Evolutionary conservation across 2,329 filamentous ascomycete genomes (phyloP), one percentile per base, ranked within the genome.

Genomic region (Diaporthe eres): DNA sequence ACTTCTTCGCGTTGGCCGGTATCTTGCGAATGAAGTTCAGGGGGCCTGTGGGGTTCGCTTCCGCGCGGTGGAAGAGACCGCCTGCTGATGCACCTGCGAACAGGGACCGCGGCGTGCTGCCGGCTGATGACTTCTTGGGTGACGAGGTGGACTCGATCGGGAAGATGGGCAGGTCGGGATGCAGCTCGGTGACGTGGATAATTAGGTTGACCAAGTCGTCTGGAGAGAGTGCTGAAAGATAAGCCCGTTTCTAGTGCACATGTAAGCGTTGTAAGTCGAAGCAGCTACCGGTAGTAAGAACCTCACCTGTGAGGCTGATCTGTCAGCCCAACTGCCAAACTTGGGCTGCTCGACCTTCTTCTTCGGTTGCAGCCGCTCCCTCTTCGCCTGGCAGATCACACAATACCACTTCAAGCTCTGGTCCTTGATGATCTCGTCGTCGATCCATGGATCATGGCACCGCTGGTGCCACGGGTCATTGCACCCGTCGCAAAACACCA

Each of bases 401-500:
- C 94, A 97, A 80, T 92, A 90, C 94, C 94, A 97, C 78, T 92
- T 90, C 76, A 90, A 90, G 77, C 91, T 90, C 77, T 92, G 87
- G 76, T 94, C 89, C 49, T 88, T 88, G 63, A 96, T 90, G 28
- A 93, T 90, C 25, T 92, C 90, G 77, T 93, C 90, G n/a, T 89
- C 88, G 76, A 97, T 94, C 12, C 90, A 89, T 1, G 94, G 94
- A 75, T 94, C 90, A 82, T 97, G 94, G 81, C 95, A 97, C 80
- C 91, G 91, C 82, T 95, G 94, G 83, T 97, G 95, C 90, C 95
- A 97, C 57, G 92, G 91, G 42, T 88, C 88, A 82, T 95, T 94
- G 85, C 95, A 97, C 22, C 92, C 92, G 83, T 96, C 94, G 85
- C 95, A 97, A 83, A 96, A 95, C 3, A 97, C 94, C 81, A 97